phyloP scores from a whole-genome alignment of 2,329 filamentous ascomycete genomes.

The Amphichorda felina region DNA sequence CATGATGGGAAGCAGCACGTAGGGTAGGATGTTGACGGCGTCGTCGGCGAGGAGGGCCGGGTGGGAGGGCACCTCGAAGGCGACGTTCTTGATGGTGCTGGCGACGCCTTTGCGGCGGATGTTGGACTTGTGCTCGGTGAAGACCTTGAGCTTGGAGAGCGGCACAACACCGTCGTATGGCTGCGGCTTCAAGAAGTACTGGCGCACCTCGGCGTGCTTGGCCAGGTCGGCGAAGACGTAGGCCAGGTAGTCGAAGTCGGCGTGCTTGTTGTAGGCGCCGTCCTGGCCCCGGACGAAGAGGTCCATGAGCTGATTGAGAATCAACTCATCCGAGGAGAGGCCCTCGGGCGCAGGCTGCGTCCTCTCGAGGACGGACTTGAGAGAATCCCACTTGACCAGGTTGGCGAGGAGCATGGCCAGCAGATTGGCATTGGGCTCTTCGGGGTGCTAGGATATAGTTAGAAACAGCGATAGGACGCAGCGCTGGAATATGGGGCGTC shows the following conservation, averaged over 20 bases:
- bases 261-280: constrained; percentile 70
- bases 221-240: constrained; percentile 92
- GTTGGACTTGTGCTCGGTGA: constrained; percentile 78
- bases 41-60: constrained; percentile 57
- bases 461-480: neutral
- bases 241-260: constrained; percentile 83
- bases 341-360: constrained; percentile 57
- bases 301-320: constrained; percentile 86
- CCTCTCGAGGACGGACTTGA: constrained; percentile 57
- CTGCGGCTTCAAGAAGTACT: constrained; percentile 64
- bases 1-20: constrained; percentile 77
- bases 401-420: constrained; percentile 91
- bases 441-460: constrained; percentile 39
- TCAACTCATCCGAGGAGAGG: constrained; percentile 60
- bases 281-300: constrained; percentile 89
- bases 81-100: constrained; percentile 85
- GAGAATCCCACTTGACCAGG: constrained; percentile 64
- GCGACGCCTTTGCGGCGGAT: constrained; percentile 90
- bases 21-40: constrained; percentile 73
- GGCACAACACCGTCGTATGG: constrained; percentile 77
- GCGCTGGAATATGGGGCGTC: neutral
- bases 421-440: constrained; percentile 74
- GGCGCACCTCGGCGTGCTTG: constrained; percentile 63
- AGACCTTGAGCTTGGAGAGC: constrained; percentile 83
- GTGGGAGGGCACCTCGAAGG: constrained; percentile 71